Evolutionary conservation across 176 grass and related monocot genomes (phyloP), one percentile per base, ranked within the genome.

Genomic region (Musa troglodytarum): DNA sequence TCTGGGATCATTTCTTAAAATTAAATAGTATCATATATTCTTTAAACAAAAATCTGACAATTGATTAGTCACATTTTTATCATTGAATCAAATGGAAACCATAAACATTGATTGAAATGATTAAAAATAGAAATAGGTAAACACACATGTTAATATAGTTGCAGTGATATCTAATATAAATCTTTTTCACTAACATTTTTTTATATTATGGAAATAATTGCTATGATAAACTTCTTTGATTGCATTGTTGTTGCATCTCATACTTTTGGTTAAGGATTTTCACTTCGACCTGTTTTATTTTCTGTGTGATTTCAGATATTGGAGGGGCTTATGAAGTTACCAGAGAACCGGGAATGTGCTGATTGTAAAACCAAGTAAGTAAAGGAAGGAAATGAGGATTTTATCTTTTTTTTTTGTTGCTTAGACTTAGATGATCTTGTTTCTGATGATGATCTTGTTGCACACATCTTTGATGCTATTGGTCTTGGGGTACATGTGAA

Each of bases 331-430:
- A 82, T 96, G 49, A 80, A 83, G 78, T 80, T 90, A 23, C 90
- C 90, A 6, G 90, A 96, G 76, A 96, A 96, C 72, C 88, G 79
- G 86, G 93, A 96, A 90, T 92, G 93, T 23, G 90, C 93, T 49
- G 93, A 96, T 72, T 96, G 93, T 84, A 96, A 96, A 73, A 84
- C 93, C 67, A 96, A 96, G 93, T 96, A 96, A 96, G 93, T 96
- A 91, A 90, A 74, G 55, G 25, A 65, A 20, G 61, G 68, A 69
- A 70, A 67, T 52, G 61, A 16, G 1, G 53, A 15, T 81, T 78
- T 71, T 70, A 43, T 50, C 28, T 19, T 65, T 89, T 28, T 28
- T 50, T 63, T 51, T 43, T 52, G 15, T 52, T 82, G 26, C 8
- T 73, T 24, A 70, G 29, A 70, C 16, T 61, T 61, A 19, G 55